A percentile compares a stretch with the other conserved stretches of the same genome.
Conservation (phyloP, 371 early-diverging fungal species). For the Phascolomyces articulosus region DNA sequence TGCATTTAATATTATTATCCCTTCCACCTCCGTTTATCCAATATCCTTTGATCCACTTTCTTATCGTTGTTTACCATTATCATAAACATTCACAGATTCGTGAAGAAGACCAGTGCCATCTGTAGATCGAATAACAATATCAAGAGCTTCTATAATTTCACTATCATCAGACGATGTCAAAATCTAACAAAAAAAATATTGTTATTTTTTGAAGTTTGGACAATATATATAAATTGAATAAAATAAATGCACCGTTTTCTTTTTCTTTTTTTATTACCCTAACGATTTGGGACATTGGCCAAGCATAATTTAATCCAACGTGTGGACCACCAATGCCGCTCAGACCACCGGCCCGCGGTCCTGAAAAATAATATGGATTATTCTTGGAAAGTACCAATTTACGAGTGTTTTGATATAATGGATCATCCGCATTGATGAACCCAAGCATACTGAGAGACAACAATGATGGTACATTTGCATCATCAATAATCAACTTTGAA, state of each 20-base stretch:
- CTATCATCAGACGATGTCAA: constrained; percentile 29
- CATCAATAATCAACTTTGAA: constrained; percentile 66
- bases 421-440: constrained; percentile 51
- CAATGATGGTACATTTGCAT: constrained; percentile 70
- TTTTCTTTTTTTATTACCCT: constrained; percentile 12
- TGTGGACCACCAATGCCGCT: constrained; percentile 76
- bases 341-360: constrained; percentile 50
- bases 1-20: no score
- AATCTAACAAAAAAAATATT: constrained; percentile 17
- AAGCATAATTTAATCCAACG: constrained; percentile 32
- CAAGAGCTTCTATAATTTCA: constrained; percentile 36
- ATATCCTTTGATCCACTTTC: no score
- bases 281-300: constrained; percentile 38
- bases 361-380: constrained; percentile 67
- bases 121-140: constrained; percentile 31
- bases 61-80: constrained; percentile 17
- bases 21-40: no score
- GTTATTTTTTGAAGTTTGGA: neutral
- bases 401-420: constrained; percentile 64
- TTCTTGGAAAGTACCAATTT: constrained; percentile 51
- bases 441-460: constrained; percentile 66
- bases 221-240: neutral
- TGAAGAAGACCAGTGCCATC: constrained; percentile 43
- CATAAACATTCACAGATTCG: constrained; percentile 41
- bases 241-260: no score